Conservation (phyloP, 805 yeast species). For the Myxozyma sirexii region DNA sequence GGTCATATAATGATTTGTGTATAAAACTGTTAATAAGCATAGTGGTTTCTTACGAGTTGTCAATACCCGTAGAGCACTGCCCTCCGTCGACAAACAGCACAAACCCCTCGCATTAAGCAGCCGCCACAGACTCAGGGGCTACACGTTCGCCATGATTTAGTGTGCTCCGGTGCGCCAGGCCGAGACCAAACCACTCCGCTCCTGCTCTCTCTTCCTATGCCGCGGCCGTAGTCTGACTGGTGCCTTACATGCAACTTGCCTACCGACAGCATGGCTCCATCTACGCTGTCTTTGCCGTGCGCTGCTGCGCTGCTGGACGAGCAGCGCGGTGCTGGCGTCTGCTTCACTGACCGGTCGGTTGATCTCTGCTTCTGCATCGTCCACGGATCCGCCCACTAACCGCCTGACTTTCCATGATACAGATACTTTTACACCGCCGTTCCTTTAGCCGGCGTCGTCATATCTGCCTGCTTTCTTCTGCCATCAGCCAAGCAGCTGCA, state of each 20-base stretch:
- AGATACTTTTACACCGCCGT: background rate
- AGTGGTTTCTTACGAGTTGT: too few relatives aligned
- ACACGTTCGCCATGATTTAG: too few relatives aligned
- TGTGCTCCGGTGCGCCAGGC: too few relatives aligned
- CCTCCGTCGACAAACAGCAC: too few relatives aligned
- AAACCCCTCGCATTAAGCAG: too few relatives aligned
- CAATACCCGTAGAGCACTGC: too few relatives aligned
- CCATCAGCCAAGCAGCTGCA: background rate
- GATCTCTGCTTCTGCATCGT: background rate
- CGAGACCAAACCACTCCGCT: too few relatives aligned
- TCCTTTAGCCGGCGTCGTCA: background rate
- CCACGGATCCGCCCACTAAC: background rate
- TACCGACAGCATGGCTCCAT: background rate
- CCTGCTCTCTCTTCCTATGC: background rate
- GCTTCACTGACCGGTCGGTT: background rate
- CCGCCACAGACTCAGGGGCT: too few relatives aligned
- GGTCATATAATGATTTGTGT: slow-evolving; percentile 6
- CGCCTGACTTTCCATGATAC: background rate
- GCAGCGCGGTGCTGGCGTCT: background rate
- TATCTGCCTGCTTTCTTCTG: background rate
- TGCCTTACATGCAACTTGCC: background rate
- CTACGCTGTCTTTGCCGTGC: background rate
- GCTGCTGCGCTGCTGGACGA: background rate
- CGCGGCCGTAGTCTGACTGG: too few relatives aligned
- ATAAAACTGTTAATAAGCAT: slow-evolving; percentile 12